Base-by-base conservation (phyloP, 495 filamentous ascomycete genomes). In the Lepidopterella palustris region DNA sequence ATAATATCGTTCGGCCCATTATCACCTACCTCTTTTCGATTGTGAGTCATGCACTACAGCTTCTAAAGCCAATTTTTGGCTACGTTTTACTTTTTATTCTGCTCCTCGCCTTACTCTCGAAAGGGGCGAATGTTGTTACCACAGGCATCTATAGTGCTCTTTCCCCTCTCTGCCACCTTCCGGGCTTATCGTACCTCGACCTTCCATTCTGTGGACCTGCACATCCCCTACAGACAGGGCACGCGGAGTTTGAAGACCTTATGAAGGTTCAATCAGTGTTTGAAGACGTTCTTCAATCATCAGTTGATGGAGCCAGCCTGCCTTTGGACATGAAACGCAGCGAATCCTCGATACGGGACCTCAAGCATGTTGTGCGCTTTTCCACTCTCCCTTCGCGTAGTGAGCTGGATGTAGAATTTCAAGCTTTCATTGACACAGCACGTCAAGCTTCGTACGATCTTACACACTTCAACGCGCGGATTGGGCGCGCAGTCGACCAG, bases 321-420 rank as follows among this genome's bases (percentile, higher is more conserved):
- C 86, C 85, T 0, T 70, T 84, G 58, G 81, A 85, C 61, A 87
- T 89, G 80, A 88, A 87, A 71, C 75, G 82, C 26, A 82, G 84
- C 18, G 87, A 90, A 65, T 76, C 82, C 20, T 82, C 84, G 4
- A 84, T 92, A 24, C 84, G 88, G 59, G 87, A 89, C 58, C 74
- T 91, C 24, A 81, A 84, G 11, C 85, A 87, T 53, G 69, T 85
- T 45, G 84, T 89, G 35, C 80, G 81, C 40, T 77, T 72, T 59
- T 78, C 75, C 61, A 61, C 65, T 13, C 68, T 80, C 1, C 76
- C 74, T 10, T 77, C 78, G 1, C 69, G 69, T 18, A 80, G 81
- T 27, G 84, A 87, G 66, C 73, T 89, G 5, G 80, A 85, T 3
- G 77, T 82, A 18, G 86, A 87, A 66, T 83, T 89, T 53, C 77